A percentile compares a stretch with the other conserved stretches of the same genome.
phyloP scores from a whole-genome alignment of 2,329 filamentous ascomycete species.

The Botrytis tulipae region DNA sequence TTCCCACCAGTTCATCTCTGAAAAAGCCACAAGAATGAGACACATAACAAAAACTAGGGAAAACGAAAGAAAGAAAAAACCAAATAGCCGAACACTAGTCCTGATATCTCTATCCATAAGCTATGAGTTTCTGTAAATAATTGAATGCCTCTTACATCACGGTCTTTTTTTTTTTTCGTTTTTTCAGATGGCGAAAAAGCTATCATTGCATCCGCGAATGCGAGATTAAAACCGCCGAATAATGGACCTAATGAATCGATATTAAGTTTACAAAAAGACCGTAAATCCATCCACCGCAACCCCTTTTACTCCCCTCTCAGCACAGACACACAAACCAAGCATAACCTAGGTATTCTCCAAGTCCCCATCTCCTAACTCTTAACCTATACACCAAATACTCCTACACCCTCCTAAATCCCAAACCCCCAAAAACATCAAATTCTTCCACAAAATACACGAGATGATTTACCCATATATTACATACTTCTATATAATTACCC shows the following conservation, averaged over 20 bases:
- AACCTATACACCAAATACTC: not conserved
- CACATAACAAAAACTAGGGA: not conserved
- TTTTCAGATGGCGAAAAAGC: not conserved
- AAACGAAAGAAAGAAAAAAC: not conserved
- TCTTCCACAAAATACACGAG: not conserved
- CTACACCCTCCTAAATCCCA: not conserved
- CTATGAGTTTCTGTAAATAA: not conserved
- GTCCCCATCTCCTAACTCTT: not conserved
- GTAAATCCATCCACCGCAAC: not conserved
- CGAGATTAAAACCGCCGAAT: not conserved
- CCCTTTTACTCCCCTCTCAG: not conserved
- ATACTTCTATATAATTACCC: not conserved
- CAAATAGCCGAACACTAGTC: not conserved
- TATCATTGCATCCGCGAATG: accelerated
- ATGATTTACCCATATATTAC: not conserved
- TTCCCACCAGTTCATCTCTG: not conserved
- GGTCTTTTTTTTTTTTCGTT: accelerated
- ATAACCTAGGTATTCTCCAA: not conserved
- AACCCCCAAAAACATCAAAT: no score
- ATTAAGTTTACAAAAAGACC: no score
- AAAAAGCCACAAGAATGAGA: not conserved
- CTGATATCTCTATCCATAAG: not conserved
- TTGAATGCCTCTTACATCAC: not conserved
- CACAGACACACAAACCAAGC: not conserved
- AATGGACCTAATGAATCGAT: not conserved